Base-by-base conservation (phyloP, 352 stramenopile genomes). In the Pseudoperonospora humuli region DNA sequence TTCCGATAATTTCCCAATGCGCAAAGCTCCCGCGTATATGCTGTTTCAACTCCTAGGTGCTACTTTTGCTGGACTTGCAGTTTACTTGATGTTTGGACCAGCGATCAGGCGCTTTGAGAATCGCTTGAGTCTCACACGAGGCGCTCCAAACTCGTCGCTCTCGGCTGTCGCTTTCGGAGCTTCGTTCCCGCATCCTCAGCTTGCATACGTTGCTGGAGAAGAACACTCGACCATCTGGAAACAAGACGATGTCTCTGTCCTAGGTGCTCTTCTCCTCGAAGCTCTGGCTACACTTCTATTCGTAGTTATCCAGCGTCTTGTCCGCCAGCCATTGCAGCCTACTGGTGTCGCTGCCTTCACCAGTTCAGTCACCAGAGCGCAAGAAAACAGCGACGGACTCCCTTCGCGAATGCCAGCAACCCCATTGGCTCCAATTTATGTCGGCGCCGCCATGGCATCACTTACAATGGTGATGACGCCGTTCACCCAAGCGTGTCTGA, bases 401-500 rank as follows among this genome's bases (percentile, higher is more conserved):
- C 13, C 48, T 3, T 15, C 41, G 25, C 51, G 46, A 23, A 42
- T 59, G 18, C 52, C 45, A 6, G 39, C 23, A 26, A 45, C 27
- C 0, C 46, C 46, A 11, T 32, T 62, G 23, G 59, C 68, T 19
- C 56, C 78, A 9, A 55, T 81, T 20, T 65, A 76, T 17, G 67
- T 90, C 27, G 78, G 78, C 26, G 39, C 60, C 29, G 69, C 64
- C 0, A 45, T 90, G 11, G 54, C 71, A 25, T 37, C 52, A 5
- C 20, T 91, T 2, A 77, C 83, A 38, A 55, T 60, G 39, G 41
- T 75, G 11, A 48, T 84, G 27, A 74, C 74, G 0, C 76, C 81
- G 0, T 57, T 91, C 26, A 86, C 75, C 0, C 75, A 88, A 42
- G 75, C 70, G 10, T 67, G 72, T 42, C 65, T 88, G 35, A 93